Conservation (phyloP, 768 basidiomycete genomes). For the Cystobasidiopsis lactophilus region DNA sequence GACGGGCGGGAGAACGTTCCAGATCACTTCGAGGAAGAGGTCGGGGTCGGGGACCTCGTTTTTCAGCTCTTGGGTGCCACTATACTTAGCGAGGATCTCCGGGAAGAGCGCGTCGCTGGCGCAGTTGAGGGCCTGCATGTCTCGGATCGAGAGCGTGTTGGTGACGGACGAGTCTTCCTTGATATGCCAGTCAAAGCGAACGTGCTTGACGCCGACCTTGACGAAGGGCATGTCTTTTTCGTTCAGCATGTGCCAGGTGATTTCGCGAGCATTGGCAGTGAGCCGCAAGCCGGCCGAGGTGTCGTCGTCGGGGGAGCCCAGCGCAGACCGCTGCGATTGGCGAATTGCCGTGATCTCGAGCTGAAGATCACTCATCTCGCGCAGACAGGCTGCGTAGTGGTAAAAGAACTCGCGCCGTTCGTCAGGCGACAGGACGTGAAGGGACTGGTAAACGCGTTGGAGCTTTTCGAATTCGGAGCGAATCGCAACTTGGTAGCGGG, state of each 20-base stretch:
- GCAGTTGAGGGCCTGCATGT: conserved; percentile 69
- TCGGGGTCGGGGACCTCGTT: conserved; percentile 48
- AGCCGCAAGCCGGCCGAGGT: conserved; percentile 46
- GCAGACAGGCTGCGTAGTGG: background rate
- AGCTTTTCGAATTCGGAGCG: conserved; percentile 32
- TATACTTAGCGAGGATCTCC: conserved; percentile 60
- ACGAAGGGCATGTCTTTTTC: conserved; percentile 42
- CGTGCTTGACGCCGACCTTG: conserved; percentile 60
- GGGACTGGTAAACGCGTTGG: conserved; percentile 23
- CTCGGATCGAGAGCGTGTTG: conserved; percentile 48
- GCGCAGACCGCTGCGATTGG: conserved; percentile 16
- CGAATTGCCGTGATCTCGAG: conserved; percentile 1
- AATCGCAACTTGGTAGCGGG: conserved; percentile 42
- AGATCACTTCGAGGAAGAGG: conserved; percentile 51
- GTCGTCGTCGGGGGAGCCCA: conserved; percentile 44
- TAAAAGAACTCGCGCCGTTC: background rate
- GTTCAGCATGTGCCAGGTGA: conserved; percentile 81
- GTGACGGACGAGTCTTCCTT: conserved; percentile 70
- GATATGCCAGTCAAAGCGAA: conserved; percentile 60
- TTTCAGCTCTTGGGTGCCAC: background rate
- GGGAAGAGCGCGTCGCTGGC: conserved; percentile 50
- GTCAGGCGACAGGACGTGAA: conserved; percentile 20
- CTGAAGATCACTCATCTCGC: conserved; percentile 21
- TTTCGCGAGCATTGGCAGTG: conserved; percentile 58
- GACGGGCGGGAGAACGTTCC: conserved; percentile 69